Conservation (phyloP, 345 rosid species). For the Camelina sativa region DNA sequence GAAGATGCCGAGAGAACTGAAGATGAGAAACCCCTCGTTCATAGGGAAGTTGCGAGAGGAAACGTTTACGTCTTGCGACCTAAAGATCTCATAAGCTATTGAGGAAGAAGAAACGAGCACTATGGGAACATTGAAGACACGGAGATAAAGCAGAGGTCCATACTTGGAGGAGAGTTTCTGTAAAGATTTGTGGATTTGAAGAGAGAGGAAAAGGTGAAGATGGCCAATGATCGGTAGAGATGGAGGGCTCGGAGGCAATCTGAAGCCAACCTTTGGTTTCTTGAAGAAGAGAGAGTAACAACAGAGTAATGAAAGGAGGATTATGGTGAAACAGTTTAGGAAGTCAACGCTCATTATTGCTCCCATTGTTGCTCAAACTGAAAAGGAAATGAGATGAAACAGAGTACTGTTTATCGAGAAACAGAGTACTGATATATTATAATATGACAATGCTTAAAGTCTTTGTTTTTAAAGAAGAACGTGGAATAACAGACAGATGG, state of each 20-base stretch:
- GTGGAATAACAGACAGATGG: too few relatives aligned
- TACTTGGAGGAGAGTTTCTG: conserved; percentile 10
- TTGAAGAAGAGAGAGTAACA: conserved; percentile 2
- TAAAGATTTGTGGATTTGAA: conserved; percentile 21
- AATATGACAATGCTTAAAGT: too few relatives aligned
- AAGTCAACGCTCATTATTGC: too few relatives aligned
- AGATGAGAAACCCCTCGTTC: conserved; percentile 14
- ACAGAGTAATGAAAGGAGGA: not conserved
- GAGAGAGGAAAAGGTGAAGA: conserved; percentile 42
- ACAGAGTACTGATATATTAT: too few relatives aligned
- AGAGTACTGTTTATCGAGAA: too few relatives aligned
- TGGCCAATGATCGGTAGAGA: conserved; percentile 49
- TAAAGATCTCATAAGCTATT: conserved; percentile 7
- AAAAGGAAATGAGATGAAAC: too few relatives aligned
- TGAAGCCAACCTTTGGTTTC: not conserved
- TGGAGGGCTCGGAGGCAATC: conserved; percentile 33
- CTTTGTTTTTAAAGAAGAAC: too few relatives aligned
- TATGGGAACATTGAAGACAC: conserved; percentile 2
- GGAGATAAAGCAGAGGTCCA: conserved; percentile 11
- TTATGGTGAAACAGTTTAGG: too few relatives aligned
- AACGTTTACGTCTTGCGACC: conserved; percentile 13
- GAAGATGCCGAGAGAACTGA: not conserved
- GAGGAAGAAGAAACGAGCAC: conserved; percentile 43
- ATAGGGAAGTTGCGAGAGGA: not conserved
- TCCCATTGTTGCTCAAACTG: too few relatives aligned